Percentiles rank a stretch among this genome's conserved stretches.
Evolutionary conservation across 805 yeast genomes (phyloP).

Genomic region (Suhomyces tanzawaensis): DNA sequence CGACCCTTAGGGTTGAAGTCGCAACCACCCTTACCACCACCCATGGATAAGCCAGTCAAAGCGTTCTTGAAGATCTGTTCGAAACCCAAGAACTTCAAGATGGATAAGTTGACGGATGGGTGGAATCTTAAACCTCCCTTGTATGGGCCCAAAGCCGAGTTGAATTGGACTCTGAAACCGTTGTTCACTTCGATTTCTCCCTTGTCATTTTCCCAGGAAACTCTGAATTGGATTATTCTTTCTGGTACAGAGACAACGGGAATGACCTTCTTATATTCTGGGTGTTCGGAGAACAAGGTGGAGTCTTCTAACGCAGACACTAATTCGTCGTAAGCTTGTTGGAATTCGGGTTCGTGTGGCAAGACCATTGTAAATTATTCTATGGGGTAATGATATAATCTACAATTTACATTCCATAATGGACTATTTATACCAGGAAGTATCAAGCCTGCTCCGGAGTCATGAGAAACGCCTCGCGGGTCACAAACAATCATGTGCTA

Average conservation of each 20-base stretch:
- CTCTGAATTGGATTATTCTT: conserved; percentile 95
- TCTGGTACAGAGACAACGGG: conserved; percentile 94
- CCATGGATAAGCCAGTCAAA: conserved; percentile 93
- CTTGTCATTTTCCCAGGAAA: conserved; percentile 94
- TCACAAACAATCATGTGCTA: too few relatives aligned
- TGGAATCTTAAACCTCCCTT: conserved; percentile 99
- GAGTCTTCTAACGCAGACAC: conserved; percentile 86
- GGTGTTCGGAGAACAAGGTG: conserved; percentile 82
- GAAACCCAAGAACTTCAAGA: conserved; percentile 93
- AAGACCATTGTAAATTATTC: conserved; percentile 52
- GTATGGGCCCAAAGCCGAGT: conserved; percentile 98
- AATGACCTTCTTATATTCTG: conserved; percentile 83
- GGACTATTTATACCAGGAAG: background rate
- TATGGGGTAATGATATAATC: too few relatives aligned
- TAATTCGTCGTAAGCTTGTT: conserved; percentile 96
- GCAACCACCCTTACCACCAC: conserved; percentile 99
- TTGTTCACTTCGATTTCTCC: conserved; percentile 91
- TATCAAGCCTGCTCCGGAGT: background rate
- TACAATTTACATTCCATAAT: too few relatives aligned
- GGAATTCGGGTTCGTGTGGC: conserved; percentile 96
- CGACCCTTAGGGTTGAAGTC: conserved; percentile 97
- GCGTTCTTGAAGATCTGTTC: conserved; percentile 99
- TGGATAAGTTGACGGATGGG: conserved; percentile 93
- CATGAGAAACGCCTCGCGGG: background rate
- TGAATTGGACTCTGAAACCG: conserved; percentile 98